Percentiles rank a stretch among this genome's conserved stretches.
phyloP scores from a whole-genome alignment of 208 protist species.

The Zelonia costaricensis region DNA sequence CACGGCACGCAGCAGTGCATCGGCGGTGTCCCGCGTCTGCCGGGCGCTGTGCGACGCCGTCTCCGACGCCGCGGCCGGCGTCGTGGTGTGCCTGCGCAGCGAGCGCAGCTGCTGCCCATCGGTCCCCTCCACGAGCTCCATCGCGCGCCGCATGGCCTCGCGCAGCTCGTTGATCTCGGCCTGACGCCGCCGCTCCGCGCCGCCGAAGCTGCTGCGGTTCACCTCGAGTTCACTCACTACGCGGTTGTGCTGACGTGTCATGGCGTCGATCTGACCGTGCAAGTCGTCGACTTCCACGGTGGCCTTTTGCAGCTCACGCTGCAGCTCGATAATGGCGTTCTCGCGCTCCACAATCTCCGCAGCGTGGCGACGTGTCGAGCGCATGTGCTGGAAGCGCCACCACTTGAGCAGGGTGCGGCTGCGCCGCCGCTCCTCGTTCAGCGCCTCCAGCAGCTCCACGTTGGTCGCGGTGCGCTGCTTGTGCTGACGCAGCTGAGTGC shows the following conservation, averaged over 20 bases:
- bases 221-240: conserved; percentile 13
- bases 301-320: conserved; percentile 4
- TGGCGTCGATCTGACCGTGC: conserved; percentile 7
- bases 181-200: conserved; percentile 5
- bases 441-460: conserved; percentile 34
- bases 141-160: conserved; percentile 13
- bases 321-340: conserved; percentile 9
- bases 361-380: conserved; percentile 1
- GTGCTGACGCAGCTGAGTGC: conserved; percentile 35
- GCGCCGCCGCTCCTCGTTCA: conserved; percentile 37
- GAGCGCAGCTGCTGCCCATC: background rate
- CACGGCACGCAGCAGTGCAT: conserved; percentile 7
- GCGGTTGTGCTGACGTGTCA: conserved; percentile 2
- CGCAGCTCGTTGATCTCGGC: conserved; percentile 18
- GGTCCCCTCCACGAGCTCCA: conserved; percentile 12
- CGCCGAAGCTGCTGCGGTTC: conserved; percentile 5
- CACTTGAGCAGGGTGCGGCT: conserved; percentile 32
- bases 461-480: conserved; percentile 56
- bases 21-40: conserved; percentile 2
- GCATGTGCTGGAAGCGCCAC: conserved; percentile 15
- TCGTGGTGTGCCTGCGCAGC: conserved; percentile 2
- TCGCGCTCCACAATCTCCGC: conserved; percentile 12
- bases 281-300: conserved; percentile 8
- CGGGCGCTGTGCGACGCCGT: background rate
- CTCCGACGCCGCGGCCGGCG: background rate